phyloP scores from a whole-genome alignment of 257 asterid genomes.

The Coffea canephora region DNA sequence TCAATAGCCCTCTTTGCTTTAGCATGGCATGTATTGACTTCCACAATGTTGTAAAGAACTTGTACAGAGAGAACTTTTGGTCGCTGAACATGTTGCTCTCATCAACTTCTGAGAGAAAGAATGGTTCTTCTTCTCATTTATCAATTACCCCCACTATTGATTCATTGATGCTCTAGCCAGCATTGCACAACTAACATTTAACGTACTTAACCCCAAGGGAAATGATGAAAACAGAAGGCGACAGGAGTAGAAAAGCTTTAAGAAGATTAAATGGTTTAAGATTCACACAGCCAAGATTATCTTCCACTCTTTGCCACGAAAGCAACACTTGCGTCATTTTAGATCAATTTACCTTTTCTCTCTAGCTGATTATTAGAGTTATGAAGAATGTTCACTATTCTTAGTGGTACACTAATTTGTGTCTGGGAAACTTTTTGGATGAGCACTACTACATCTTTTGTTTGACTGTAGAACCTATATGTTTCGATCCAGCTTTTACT shows the following conservation, averaged over 20 bases:
- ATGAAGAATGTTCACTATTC: neutral
- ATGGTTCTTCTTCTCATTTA: neutral
- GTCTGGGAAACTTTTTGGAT: too few species aligned
- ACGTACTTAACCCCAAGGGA: neutral
- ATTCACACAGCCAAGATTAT: neutral
- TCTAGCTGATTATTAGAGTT: too few species aligned
- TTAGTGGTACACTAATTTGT: neutral
- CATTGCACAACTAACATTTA: neutral
- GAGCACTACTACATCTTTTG: too few species aligned
- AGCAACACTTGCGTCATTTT: neutral
- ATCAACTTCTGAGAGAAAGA: too few species aligned
- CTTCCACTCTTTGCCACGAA: neutral
- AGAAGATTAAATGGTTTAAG: too few species aligned
- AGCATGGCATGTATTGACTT: too few species aligned
- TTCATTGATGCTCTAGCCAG: neutral
- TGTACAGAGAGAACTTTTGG: neutral
- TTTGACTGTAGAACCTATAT: neutral
- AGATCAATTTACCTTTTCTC: neutral
- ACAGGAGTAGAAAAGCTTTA: neutral
- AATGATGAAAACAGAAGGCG: neutral
- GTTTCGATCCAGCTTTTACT: neutral
- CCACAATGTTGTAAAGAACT: neutral
- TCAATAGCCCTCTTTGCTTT: too few species aligned
- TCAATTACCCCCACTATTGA: neutral
- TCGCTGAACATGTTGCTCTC: neutral